These are phyloP conservation scores for Auricularia sp. DNA, from an alignment of 768 basidiomycete species.

Conservation along the genomic window DNA sequence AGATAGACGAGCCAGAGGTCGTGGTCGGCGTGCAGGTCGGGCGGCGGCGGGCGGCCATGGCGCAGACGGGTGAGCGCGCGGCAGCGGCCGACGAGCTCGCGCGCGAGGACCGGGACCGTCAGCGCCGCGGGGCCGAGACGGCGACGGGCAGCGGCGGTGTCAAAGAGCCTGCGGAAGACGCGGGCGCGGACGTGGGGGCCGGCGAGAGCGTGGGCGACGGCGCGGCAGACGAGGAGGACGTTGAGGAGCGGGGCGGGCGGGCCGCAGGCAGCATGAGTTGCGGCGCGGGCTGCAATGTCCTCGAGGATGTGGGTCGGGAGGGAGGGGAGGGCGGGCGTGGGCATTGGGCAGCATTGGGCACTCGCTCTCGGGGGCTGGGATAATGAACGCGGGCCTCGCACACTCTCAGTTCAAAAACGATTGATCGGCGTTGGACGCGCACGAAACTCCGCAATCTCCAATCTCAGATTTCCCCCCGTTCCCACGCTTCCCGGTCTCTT, in stretches of 20 bases:
- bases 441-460: no score
- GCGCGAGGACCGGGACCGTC: constrained; percentile 33
- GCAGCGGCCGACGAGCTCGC: constrained; percentile 39
- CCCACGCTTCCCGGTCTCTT: no score
- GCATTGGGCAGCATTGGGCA: neutral
- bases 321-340: constrained; percentile 1
- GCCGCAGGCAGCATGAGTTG: constrained; percentile 21
- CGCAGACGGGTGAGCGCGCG: constrained; percentile 39
- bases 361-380: neutral
- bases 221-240: constrained; percentile 36
- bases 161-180: constrained; percentile 43
- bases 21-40: constrained; percentile 17
- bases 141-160: constrained; percentile 22
- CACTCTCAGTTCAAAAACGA: no score
- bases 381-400: neutral
- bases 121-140: constrained; percentile 30
- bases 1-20: constrained; percentile 50
- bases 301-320: constrained; percentile 50
- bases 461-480: no score
- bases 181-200: constrained; percentile 48
- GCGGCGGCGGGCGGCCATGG: constrained; percentile 20
- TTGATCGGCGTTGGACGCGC: no score
- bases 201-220: constrained; percentile 32
- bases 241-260: constrained; percentile 29
- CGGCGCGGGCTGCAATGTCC: constrained; percentile 38